Evolutionary conservation across 352 stramenopile genomes (phyloP).

Genomic region (Pythium myriotylum): DNA sequence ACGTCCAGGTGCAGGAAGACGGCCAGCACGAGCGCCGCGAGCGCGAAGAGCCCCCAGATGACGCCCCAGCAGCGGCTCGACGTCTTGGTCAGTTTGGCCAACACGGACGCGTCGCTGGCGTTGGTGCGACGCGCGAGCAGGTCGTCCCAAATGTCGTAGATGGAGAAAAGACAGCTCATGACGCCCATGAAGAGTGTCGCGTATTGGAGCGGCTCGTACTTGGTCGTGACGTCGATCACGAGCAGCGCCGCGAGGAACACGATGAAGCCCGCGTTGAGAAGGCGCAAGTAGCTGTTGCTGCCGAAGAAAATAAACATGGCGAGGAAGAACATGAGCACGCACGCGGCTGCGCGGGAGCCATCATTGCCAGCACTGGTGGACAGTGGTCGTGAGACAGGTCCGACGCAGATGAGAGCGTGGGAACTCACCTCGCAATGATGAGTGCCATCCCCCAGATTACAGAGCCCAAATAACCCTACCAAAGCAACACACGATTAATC

Average conservation of each 20-base stretch:
- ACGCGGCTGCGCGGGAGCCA: slow-evolving; percentile 63
- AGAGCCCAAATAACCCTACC: slow-evolving; percentile 91
- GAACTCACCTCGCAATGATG: slow-evolving; percentile 75
- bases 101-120: slow-evolving; percentile 82
- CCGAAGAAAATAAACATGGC: slow-evolving; percentile 85
- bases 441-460: slow-evolving; percentile 87
- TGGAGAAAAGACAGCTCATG: slow-evolving; percentile 90
- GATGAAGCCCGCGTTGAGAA: slow-evolving; percentile 85
- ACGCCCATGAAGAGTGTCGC: slow-evolving; percentile 86
- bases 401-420: no score
- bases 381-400: background rate
- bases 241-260: slow-evolving; percentile 70
- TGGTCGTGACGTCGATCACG: slow-evolving; percentile 64
- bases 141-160: slow-evolving; percentile 91
- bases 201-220: slow-evolving; percentile 73
- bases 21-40: slow-evolving; percentile 67
- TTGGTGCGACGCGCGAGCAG: slow-evolving; percentile 86
- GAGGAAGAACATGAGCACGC: slow-evolving; percentile 86
- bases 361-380: slow-evolving; percentile 42
- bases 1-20: slow-evolving; percentile 86
- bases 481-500: background rate
- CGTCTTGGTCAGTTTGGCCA: slow-evolving; percentile 88
- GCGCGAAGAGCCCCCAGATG: slow-evolving; percentile 80
- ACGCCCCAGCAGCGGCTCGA: slow-evolving; percentile 88
- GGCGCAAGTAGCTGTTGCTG: slow-evolving; percentile 80